phyloP scores from a whole-genome alignment of 1,284 basidiomycete genomes.

The Cutaneotrichosporon curvatum region DNA sequence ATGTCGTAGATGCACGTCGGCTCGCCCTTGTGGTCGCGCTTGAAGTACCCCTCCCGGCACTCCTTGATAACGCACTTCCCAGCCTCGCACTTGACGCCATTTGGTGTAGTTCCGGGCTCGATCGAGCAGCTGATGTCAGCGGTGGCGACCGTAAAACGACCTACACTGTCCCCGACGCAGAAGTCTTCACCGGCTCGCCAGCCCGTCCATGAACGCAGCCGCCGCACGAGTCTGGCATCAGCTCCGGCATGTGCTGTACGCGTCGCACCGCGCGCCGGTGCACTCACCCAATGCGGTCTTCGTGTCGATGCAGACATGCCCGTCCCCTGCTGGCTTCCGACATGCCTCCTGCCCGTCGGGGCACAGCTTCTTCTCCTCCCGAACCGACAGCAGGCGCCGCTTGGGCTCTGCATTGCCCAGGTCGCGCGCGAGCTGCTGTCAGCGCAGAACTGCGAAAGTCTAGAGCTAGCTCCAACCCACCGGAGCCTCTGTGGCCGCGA shows the following conservation, averaged over 20 bases:
- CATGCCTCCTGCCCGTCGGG: neutral
- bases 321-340: neutral
- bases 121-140: neutral
- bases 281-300: neutral
- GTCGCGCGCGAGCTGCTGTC: no score
- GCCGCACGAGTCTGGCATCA: neutral
- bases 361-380: neutral
- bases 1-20: neutral
- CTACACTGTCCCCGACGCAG: neutral
- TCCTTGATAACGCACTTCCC: neutral
- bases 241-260: no score
- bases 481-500: no score
- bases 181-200: neutral
- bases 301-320: neutral
- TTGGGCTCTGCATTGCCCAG: no score
- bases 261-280: no score
- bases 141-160: no score
- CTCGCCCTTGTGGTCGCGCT: neutral
- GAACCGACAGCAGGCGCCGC: neutral
- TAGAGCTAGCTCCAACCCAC: no score
- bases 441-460: no score
- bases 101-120: neutral
- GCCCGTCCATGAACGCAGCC: neutral
- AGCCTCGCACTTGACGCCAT: neutral
- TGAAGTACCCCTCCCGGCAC: neutral